These are phyloP conservation scores for Pyrrhoderma noxium DNA, from an alignment of 1,284 basidiomycete genomes.

Conservation along the genomic window DNA sequence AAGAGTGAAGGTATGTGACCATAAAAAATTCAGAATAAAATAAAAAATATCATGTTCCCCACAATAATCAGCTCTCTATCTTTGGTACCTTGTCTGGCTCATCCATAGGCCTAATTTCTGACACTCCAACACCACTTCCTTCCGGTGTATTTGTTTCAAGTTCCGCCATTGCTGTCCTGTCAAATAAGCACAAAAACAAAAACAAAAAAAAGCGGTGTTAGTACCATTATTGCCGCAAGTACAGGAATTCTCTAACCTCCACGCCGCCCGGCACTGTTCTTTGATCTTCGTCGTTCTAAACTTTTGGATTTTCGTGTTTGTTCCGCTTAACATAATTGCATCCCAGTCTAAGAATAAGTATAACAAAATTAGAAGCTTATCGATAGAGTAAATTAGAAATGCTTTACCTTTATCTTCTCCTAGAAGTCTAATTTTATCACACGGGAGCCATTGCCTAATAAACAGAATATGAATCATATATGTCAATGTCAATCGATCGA, in stretches of 20 bases:
- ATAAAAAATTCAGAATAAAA: no score
- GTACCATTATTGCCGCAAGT: neutral
- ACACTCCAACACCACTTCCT: neutral
- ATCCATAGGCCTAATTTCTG: neutral
- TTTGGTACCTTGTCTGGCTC: neutral
- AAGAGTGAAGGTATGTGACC: no score
- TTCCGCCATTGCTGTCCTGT: conserved; percentile 11
- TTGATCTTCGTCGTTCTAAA: conserved; percentile 41
- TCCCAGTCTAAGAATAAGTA: conserved; percentile 36
- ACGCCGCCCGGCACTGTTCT: conserved; percentile 43
- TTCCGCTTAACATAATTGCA: conserved; percentile 36
- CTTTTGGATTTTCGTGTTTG: conserved; percentile 37
- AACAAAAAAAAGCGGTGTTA: neutral
- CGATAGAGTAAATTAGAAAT: neutral
- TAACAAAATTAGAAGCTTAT: neutral
- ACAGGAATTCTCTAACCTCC: conserved; percentile 32
- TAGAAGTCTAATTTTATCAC: conserved; percentile 43
- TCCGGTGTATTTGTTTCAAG: conserved; percentile 8
- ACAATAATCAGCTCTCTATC: no score
- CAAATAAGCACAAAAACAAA: neutral
- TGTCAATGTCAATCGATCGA: neutral
- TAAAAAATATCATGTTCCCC: no score
- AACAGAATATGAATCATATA: neutral
- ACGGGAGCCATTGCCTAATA: conserved; percentile 45
- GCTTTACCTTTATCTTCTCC: conserved; percentile 48